Percentiles rank a stretch among this genome's conserved stretches.
Conservation (phyloP, 1,284 basidiomycete genomes). For the Cryptococcus sp. region DNA sequence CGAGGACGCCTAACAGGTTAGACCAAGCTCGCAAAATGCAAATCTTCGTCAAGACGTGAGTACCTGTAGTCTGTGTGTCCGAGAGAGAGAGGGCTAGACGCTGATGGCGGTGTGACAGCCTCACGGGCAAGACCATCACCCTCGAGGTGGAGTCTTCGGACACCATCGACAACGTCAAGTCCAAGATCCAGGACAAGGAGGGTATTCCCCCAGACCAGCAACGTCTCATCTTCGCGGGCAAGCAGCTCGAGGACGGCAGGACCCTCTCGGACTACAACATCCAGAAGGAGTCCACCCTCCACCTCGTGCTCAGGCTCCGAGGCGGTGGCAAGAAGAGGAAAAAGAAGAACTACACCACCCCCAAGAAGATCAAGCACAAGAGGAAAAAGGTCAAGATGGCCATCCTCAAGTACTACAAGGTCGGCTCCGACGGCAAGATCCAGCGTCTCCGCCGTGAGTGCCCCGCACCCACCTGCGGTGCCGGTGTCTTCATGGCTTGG, state of each 20-base stretch:
- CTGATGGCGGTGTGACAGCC: constrained; percentile 59
- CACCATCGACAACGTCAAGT: constrained; percentile 97
- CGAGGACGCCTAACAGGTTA: constrained; percentile 42
- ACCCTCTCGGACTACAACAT: constrained; percentile 93
- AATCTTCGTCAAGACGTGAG: constrained; percentile 92
- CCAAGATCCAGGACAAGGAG: constrained; percentile 95
- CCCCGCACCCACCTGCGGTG: constrained; percentile 76
- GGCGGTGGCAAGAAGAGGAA: constrained; percentile 95
- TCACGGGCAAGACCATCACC: constrained; percentile 98
- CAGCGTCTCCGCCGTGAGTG: constrained; percentile 98
- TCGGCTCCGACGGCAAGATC: constrained; percentile 98
- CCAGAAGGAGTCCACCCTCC: constrained; percentile 94
- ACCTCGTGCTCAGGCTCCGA: constrained; percentile 86
- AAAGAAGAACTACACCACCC: constrained; percentile 98
- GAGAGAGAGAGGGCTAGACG: background rate
- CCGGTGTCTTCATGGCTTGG: constrained; percentile 96
- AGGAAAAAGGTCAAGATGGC: constrained; percentile 99
- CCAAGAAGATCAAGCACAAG: constrained; percentile 99
- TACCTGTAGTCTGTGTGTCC: constrained; percentile 19
- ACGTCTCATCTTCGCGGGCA: constrained; percentile 96
- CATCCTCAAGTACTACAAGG: constrained; percentile 98
- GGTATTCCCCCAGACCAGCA: constrained; percentile 85
- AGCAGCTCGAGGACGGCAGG: constrained; percentile 94
- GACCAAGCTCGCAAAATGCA: constrained; percentile 62
- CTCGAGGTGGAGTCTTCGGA: constrained; percentile 84